A percentile compares a stretch with the other conserved stretches of the same genome.
Conservation (phyloP, 2,329 filamentous ascomycete species). For the Myriosclerotinia curreyana region DNA sequence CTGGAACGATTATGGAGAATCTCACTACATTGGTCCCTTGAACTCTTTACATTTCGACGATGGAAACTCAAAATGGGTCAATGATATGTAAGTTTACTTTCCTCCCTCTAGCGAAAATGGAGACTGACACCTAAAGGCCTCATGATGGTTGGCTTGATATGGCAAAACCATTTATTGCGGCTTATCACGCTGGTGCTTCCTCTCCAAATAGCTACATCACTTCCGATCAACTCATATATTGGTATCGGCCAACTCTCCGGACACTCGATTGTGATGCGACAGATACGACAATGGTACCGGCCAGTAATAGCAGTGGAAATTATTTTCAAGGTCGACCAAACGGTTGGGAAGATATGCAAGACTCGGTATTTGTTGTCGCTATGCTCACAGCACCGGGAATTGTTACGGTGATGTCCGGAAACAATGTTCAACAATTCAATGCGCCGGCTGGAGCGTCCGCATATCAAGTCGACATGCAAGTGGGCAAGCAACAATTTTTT, state of each 20-base stretch:
- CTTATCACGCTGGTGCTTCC: conserved; percentile 27
- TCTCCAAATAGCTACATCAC: conserved; percentile 27
- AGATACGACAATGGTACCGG: conserved; percentile 38
- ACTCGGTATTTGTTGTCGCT: conserved; percentile 32
- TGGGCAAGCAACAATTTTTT: conserved; percentile 30
- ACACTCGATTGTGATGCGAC: conserved; percentile 38
- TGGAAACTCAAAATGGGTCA: conserved; percentile 42
- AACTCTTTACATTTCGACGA: conserved; percentile 40
- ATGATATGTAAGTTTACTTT: conserved; percentile 29
- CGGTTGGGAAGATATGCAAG: conserved; percentile 37
- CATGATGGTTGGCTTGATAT: conserved; percentile 48
- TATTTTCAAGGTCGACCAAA: conserved; percentile 32
- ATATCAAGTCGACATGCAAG: conserved; percentile 28
- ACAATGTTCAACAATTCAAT: conserved; percentile 26
- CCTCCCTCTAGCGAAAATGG: too few relatives aligned
- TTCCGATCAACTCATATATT: conserved; percentile 41
- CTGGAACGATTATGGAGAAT: conserved; percentile 53
- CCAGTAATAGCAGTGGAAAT: conserved; percentile 27
- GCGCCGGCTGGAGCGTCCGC: conserved; percentile 29
- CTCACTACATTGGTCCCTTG: conserved; percentile 49
- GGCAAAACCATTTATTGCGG: conserved; percentile 31
- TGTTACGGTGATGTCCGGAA: conserved; percentile 37
- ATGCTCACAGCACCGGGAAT: conserved; percentile 35
- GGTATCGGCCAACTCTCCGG: conserved; percentile 42
- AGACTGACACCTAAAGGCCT: conserved; percentile 33